Evolutionary conservation across 306 rosid genomes (phyloP), one percentile per base, ranked within the genome.

Genomic region (Cicer chorassanicum): DNA sequence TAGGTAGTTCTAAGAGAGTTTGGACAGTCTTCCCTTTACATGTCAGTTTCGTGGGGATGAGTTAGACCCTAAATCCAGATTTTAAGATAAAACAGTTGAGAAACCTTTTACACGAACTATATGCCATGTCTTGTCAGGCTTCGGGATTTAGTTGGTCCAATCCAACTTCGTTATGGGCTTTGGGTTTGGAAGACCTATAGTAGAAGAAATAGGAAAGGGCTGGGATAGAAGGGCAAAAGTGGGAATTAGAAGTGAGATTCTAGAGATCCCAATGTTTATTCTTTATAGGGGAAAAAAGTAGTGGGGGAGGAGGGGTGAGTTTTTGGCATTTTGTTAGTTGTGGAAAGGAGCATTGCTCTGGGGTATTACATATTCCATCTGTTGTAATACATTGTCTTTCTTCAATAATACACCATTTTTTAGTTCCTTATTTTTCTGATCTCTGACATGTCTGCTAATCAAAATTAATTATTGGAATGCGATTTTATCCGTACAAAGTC

Each of bases 401-500:
- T 65, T 65, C 15, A 6, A 12, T 18, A 42, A 43, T 42, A 5
- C 11, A 42, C 14, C 19, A 21, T 11, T 65, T 18, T 6, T 29
- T 0, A 18, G 34, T 65, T 65, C 70, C 39, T 43, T 65, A 42
- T 6, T 65, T 16, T 65, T 65, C 12, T 5, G 29, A 21, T 42
- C 53, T 21, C 53, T 42, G 70, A 42, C 48, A 64, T 49, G 36
- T 44, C 68, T 72, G 46, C 53, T 77, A 55, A 65, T 55, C 7
- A 40, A 72, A 59, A 54, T 65, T 38, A 38, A 56, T 38, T 39
- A 73, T 75, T 68, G 15, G 36, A 72, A 51, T 38, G 41, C 49
- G 21, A 77, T 72, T 77, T 65, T 50, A 56, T 70, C n/a, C 10
- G 14, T 68, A 49, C 12, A 63, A 55, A 42, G 51, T 44, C 15